These are phyloP conservation scores for Lichtheimia ramosa DNA, from an alignment of 371 early-diverging fungal genomes.

Conservation along the genomic window DNA sequence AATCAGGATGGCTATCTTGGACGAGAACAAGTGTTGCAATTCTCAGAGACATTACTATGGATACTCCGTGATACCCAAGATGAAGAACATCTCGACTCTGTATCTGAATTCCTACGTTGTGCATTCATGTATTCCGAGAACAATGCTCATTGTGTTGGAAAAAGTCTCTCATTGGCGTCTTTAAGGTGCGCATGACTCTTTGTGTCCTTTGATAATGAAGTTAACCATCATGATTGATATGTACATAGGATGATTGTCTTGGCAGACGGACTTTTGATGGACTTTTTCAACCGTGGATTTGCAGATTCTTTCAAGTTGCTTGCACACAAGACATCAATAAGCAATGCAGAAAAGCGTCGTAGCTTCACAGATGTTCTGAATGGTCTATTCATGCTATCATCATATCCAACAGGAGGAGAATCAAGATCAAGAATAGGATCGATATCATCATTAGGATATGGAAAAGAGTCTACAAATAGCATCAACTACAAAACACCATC, in stretches of 20 bases:
- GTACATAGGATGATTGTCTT: constrained; percentile 63
- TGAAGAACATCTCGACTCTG: constrained; percentile 64
- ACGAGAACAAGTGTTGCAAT: constrained; percentile 81
- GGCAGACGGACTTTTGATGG: constrained; percentile 69
- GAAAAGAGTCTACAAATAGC: too few relatives aligned
- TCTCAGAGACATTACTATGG: constrained; percentile 88
- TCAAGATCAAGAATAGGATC: too few relatives aligned
- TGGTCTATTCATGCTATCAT: too few relatives aligned
- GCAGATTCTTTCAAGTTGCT: constrained; percentile 57
- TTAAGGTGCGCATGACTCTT: constrained; percentile 26
- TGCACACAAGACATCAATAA: background rate
- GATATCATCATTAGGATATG: too few relatives aligned
- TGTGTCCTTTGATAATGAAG: background rate
- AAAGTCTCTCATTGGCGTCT: constrained; percentile 35
- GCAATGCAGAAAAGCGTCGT: constrained; percentile 48
- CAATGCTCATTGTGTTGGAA: constrained; percentile 14
- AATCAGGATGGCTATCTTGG: constrained; percentile 71
- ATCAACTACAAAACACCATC: too few relatives aligned
- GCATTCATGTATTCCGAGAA: constrained; percentile 67
- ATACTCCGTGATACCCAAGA: constrained; percentile 67
- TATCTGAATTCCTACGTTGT: constrained; percentile 69
- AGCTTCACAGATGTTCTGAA: too few relatives aligned
- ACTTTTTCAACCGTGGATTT: constrained; percentile 68
- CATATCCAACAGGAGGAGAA: too few relatives aligned
- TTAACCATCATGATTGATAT: background rate